Evolutionary conservation across 2,329 filamentous ascomycete genomes (phyloP), one percentile per base, ranked within the genome.

Genomic region (Alternaria triticina): DNA sequence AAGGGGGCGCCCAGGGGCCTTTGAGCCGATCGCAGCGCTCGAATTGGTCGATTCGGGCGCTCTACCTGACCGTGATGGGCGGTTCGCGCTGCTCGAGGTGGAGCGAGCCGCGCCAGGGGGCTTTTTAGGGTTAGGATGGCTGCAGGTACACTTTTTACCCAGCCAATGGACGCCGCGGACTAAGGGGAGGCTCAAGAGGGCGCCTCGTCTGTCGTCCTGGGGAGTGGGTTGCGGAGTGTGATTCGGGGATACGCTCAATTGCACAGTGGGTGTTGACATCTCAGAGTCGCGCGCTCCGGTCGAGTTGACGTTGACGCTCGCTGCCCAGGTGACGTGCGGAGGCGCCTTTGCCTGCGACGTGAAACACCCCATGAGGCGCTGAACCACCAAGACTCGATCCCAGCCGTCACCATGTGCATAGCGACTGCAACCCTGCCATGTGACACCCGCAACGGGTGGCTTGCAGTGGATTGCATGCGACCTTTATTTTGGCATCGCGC

Each of bases 21-120:
- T 49, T 51, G 68, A 65, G 74, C 66, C 62, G 74, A 77, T 77
- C 68, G 68, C 64, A 61, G 61, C 58, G 63, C 55, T 64, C 46
- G 72, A 78, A 77, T 77, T 76, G 74, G 76, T 57, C 62, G 67
- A 54, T 52, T 67, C 60, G 70, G 64, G 73, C 70, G 71, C 70
- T 66, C 62, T 52, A 17, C 46, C 61, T 43, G 61, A 28, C 62
- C 46, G 67, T 54, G 52, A 59, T 66, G 69, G 66, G 66, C 66
- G 69, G 74, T 66, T 73, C 67, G 72, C 67, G 68, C 56, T 58
- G 66, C n/a, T 33, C 54, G 43, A 61, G 66, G 70, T 73, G 72
- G 67, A 67, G 65, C 62, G 65, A 64, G 69, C 68, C 62, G 70
- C 65, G 67, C 65, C 64, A 68, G 66, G 67, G 66, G 62, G 57